Conservation (phyloP, 192 early-diverging fungal genomes). For the Dissophora ornata region DNA sequence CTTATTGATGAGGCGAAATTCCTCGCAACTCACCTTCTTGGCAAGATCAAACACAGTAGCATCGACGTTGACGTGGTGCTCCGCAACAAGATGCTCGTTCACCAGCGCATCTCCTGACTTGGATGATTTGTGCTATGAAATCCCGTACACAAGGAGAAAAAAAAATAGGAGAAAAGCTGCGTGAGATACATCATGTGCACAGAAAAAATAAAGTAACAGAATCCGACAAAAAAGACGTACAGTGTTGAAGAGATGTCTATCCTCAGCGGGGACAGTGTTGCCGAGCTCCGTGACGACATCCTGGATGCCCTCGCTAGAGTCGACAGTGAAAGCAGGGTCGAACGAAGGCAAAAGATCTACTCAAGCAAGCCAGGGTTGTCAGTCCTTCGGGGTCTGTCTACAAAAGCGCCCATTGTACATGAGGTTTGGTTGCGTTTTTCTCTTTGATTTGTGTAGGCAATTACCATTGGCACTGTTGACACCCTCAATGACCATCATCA, state of each 20-base stretch:
- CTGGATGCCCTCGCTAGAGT: slow-evolving; percentile 29
- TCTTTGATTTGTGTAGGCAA: too few relatives aligned
- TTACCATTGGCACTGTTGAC: slow-evolving; percentile 32
- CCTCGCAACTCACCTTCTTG: too few relatives aligned
- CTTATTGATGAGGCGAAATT: too few relatives aligned
- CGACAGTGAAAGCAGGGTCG: slow-evolving; percentile 34
- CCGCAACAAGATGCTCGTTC: slow-evolving; percentile 47
- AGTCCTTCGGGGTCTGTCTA: too few relatives aligned
- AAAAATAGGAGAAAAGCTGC: background rate
- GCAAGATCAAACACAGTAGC: slow-evolving; percentile 44
- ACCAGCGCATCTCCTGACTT: slow-evolving; percentile 49
- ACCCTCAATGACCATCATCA: slow-evolving; percentile 52
- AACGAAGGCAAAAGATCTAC: slow-evolving; percentile 42
- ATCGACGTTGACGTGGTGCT: slow-evolving; percentile 48
- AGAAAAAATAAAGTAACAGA: too few relatives aligned
- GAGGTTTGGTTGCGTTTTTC: too few relatives aligned
- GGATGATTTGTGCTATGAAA: slow-evolving; percentile 38
- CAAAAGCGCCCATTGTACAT: too few relatives aligned
- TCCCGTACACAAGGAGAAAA: background rate
- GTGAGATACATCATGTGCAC: slow-evolving; percentile 20
- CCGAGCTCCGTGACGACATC: slow-evolving; percentile 45
- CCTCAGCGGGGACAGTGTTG: slow-evolving; percentile 20
- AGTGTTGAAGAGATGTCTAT: slow-evolving; percentile 48
- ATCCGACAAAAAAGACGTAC: slow-evolving; percentile 13
- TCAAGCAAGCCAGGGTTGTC: background rate